Evolutionary conservation across 805 yeast genomes (phyloP), one percentile per base, ranked within the genome.

Genomic region (Komagataella mondaviorum): DNA sequence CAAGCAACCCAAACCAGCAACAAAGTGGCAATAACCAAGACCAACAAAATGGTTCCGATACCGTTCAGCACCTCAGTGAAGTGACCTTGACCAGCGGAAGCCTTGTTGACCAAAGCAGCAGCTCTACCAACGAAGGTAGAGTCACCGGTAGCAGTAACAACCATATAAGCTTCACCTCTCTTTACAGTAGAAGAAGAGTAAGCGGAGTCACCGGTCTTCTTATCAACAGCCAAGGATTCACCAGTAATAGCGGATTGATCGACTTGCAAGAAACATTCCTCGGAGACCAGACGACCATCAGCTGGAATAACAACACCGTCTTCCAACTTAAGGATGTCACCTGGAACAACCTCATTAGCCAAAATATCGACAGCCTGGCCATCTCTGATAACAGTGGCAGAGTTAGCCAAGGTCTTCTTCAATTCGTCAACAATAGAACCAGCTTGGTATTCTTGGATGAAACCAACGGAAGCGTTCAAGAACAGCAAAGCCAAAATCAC

Each of bases 191-290:
- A 89, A 44, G 96, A 89, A 54, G 96, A 86, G 82, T 85, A 88
- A 67, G 83, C 75, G 60, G 83, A 73, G 71, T 89, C 96, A 73
- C 93, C 96, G 68, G 75, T 73, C 69, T 76, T 85, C 78, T 89
- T 89, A 76, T 88, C 96, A 60, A 85, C 96, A 67, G 96, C 96
- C 61, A 89, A 74, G 56, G 96, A 89, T 77, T 89, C 97, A 82
- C 97, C 97, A 66, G 97, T 89, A 67, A 89, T 83, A 63, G 96
- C 95, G 63, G 96, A 88, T 76, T 89, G 96, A 75, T 89, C 96
- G 65, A 88, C 83, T 75, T 89, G 96, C 63, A 89, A 74, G 76
- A 83, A 81, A 68, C 84, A 78, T 64, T 83, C 93, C 69, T 86
- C 93, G 60, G 93, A 77, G 55, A 88, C 86, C 58, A 88, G 71